A percentile compares a stretch with the other conserved stretches of the same genome.
phyloP scores from a whole-genome alignment of 345 rosid genomes.

The Dipteronia sinensis region DNA sequence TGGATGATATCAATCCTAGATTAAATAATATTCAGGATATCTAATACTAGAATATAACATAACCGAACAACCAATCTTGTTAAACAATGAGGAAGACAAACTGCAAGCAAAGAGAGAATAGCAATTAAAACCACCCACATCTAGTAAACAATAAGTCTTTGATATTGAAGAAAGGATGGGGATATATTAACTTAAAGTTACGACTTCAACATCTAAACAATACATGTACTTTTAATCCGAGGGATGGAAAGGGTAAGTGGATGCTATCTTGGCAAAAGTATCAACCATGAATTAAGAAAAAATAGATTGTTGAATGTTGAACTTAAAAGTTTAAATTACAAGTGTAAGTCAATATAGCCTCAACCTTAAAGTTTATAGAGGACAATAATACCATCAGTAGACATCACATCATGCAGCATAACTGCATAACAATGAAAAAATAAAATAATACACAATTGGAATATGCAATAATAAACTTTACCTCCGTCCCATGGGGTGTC shows the following conservation, averaged over 20 bases:
- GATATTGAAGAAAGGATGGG: background rate
- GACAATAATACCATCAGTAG: background rate
- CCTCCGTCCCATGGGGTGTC: slow-evolving; percentile 87
- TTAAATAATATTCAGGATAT: background rate
- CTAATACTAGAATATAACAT: background rate
- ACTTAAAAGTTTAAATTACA: background rate
- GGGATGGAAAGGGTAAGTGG: background rate
- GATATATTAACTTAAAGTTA: background rate
- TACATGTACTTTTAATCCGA: background rate
- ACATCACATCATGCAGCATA: background rate
- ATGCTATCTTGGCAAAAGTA: background rate
- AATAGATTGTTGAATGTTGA: background rate
- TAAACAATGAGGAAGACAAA: background rate
- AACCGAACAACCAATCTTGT: background rate
- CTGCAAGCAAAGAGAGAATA: background rate
- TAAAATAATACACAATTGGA: background rate
- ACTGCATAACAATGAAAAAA: background rate
- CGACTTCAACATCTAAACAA: background rate
- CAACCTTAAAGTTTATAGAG: background rate
- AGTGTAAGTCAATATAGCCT: background rate
- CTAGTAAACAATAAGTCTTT: background rate
- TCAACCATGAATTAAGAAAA: background rate
- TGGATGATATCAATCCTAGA: background rate
- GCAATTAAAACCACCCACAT: background rate
- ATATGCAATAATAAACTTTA: slow-evolving; percentile 23